Evolutionary conservation across 2,329 filamentous ascomycete species (phyloP).

Genomic region (Botrytis aclada): DNA sequence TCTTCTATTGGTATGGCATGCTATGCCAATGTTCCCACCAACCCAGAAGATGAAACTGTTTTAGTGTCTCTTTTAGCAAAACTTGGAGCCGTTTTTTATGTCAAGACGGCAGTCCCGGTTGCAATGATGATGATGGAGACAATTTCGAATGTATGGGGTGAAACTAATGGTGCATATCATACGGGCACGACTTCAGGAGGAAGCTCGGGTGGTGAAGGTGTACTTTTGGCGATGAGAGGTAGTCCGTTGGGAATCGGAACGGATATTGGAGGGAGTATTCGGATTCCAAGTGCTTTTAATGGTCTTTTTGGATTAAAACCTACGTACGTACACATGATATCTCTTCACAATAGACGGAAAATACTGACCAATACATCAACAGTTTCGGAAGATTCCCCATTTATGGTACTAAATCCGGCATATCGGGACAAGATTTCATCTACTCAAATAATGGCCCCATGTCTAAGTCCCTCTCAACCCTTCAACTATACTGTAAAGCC

Average conservation of each 20-base stretch:
- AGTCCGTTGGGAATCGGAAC: conserved; percentile 21
- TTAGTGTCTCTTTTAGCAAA: conserved; percentile 41
- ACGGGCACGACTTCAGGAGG: conserved; percentile 32
- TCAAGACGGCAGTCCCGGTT: conserved; percentile 80
- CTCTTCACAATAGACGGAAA: not conserved
- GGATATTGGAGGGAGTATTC: conserved; percentile 38
- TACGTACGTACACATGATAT: conserved; percentile 25
- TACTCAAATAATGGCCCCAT: conserved; percentile 16
- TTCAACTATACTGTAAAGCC: conserved; percentile 20
- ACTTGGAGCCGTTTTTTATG: conserved; percentile 67
- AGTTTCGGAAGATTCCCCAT: conserved; percentile 30
- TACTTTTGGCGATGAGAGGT: conserved; percentile 18
- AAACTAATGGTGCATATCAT: conserved; percentile 40
- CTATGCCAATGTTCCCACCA: conserved; percentile 38
- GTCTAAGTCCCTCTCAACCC: conserved; percentile 7
- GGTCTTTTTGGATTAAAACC: conserved; percentile 42
- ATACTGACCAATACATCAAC: conserved; percentile 27
- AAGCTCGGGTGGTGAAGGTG: conserved; percentile 29
- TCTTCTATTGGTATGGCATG: conserved; percentile 40
- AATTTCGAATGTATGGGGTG: conserved; percentile 16
- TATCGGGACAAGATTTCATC: conserved; percentile 21
- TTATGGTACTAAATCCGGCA: conserved; percentile 16
- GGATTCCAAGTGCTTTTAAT: conserved; percentile 41
- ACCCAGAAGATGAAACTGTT: conserved; percentile 33
- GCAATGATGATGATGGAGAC: conserved; percentile 38